Percentiles rank a stretch among this genome's conserved stretches.
Conservation (phyloP, 352 stramenopile species). For the Phytophthora tubulina region DNA sequence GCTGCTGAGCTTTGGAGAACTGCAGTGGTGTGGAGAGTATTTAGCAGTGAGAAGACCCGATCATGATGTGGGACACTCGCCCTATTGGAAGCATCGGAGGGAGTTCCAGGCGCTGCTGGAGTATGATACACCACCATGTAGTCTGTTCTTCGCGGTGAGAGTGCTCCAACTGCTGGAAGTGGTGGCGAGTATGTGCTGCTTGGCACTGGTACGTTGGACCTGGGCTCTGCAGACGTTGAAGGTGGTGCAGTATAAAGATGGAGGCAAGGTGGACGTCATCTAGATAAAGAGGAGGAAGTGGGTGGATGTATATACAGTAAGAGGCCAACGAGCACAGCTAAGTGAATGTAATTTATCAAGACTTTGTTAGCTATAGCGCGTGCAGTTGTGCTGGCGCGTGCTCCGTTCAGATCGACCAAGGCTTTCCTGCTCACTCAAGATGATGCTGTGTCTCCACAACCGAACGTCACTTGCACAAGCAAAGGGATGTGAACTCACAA, state of each 20-base stretch:
- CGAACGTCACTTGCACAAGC: slow-evolving; percentile 3
- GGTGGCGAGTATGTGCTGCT: slow-evolving; percentile 28
- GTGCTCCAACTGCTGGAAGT: slow-evolving; percentile 45
- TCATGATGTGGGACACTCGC: slow-evolving; percentile 44
- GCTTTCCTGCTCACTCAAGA: background rate
- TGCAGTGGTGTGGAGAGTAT: slow-evolving; percentile 65
- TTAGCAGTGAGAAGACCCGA: slow-evolving; percentile 26
- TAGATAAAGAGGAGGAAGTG: slow-evolving; percentile 19
- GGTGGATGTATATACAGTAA: slow-evolving; percentile 27
- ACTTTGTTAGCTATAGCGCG: slow-evolving; percentile 3
- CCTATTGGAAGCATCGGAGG: slow-evolving; percentile 47
- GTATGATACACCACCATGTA: slow-evolving; percentile 31
- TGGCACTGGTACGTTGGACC: slow-evolving; percentile 34
- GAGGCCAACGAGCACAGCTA: slow-evolving; percentile 11
- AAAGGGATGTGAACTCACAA: slow-evolving; percentile 11
- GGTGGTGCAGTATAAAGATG: slow-evolving; percentile 13
- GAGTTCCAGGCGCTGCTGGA: slow-evolving; percentile 43
- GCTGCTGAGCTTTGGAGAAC: slow-evolving; percentile 51
- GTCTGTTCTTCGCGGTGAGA: slow-evolving; percentile 29
- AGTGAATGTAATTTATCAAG: slow-evolving; percentile 48
- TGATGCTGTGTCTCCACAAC: background rate
- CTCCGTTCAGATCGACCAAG: background rate
- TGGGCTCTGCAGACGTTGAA: slow-evolving; percentile 19
- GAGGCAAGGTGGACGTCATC: slow-evolving; percentile 25
- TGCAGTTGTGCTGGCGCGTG: background rate